These are phyloP conservation scores for Fraxinus paxiana DNA, from an alignment of 305 asterid genomes.

Conservation along the genomic window DNA sequence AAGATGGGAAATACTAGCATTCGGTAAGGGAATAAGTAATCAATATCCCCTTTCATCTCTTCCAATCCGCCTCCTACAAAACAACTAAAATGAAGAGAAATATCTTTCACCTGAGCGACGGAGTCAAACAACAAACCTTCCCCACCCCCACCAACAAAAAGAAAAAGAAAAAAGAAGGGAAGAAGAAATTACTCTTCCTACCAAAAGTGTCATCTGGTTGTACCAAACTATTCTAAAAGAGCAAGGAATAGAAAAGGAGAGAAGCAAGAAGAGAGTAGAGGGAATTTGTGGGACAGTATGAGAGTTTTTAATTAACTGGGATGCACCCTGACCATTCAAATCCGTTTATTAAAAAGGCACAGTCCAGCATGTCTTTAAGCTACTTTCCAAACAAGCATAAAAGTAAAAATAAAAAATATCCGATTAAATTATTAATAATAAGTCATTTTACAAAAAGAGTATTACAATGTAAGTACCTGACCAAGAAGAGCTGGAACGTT, in stretches of 20 bases:
- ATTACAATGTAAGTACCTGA: conserved; percentile 54
- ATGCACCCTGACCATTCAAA: neutral
- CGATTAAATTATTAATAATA: conserved; percentile 9
- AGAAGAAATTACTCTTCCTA: neutral
- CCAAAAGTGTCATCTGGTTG: neutral
- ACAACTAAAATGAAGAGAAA: conserved; percentile 1
- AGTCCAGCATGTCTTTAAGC: neutral
- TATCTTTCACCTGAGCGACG: neutral
- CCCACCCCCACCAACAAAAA: neutral
- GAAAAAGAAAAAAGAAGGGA: neutral
- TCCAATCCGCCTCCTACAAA: conserved; percentile 6
- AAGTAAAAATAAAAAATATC: neutral
- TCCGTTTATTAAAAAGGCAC: neutral
- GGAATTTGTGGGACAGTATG: neutral
- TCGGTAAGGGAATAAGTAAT: neutral
- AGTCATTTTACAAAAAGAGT: conserved; percentile 14
- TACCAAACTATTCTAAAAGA: neutral
- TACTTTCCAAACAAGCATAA: conserved; percentile 15
- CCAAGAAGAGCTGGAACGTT: conserved; percentile 98
- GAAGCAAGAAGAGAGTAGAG: neutral
- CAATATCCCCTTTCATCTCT: conserved; percentile 8
- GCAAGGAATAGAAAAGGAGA: neutral
- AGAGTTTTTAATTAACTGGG: neutral
- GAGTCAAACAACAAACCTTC: neutral
- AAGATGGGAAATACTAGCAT: neutral